These are phyloP conservation scores for Colletotrichum eremochloae DNA, from an alignment of 2,329 filamentous ascomycete genomes.

Conservation along the genomic window DNA sequence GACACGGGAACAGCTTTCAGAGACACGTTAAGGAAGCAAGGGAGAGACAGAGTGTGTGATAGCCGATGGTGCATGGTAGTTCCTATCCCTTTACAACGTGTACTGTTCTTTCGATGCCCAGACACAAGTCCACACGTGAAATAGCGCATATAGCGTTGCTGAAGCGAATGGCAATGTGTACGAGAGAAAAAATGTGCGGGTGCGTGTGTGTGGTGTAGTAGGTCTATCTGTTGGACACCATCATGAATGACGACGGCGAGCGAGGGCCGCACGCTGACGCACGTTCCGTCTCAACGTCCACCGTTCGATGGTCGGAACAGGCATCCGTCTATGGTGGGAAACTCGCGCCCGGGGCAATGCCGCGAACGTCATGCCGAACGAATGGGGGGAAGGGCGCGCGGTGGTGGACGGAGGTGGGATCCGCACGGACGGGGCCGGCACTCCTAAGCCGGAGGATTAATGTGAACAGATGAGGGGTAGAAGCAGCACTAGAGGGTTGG, in stretches of 20 bases:
- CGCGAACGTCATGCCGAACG: neutral
- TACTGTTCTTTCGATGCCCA: neutral
- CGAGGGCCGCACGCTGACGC: neutral
- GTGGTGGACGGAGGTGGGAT: neutral
- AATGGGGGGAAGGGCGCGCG: too few species aligned
- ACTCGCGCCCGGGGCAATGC: neutral
- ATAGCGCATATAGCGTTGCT: neutral
- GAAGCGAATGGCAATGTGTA: neutral
- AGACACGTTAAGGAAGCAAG: conserved; percentile 7
- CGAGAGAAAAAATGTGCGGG: neutral
- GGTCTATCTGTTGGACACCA: too few species aligned
- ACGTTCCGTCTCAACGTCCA: conserved; percentile 15
- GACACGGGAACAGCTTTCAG: neutral
- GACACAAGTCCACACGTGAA: too few species aligned
- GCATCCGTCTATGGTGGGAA: neutral
- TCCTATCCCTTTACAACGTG: neutral
- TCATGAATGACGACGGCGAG: conserved; percentile 2
- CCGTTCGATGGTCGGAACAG: conserved; percentile 11
- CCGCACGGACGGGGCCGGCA: conserved; percentile 38
- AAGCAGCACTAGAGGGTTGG: neutral
- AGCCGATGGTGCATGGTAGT: neutral
- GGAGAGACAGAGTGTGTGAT: neutral
- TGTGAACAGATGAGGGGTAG: neutral
- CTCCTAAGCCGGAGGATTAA: conserved; percentile 19
- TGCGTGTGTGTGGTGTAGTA: neutral